phyloP scores from a whole-genome alignment of 2,329 filamentous ascomycete species.

The Alternaria incomplexa region DNA sequence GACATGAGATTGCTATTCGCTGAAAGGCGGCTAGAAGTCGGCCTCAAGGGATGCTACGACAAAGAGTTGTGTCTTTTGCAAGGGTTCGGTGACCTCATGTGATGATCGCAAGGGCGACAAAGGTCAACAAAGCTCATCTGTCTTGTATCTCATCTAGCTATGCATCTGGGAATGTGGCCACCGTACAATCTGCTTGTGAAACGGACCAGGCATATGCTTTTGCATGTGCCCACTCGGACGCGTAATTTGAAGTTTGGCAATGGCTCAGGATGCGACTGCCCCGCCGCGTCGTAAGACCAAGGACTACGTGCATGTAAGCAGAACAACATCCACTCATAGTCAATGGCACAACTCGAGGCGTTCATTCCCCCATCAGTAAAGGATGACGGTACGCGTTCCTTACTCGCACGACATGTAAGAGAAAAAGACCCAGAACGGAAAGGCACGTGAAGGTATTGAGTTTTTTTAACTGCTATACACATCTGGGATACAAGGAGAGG shows the following conservation, averaged over 20 bases:
- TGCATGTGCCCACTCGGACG: background rate
- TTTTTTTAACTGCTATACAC: slow-evolving; percentile 15
- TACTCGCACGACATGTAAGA: background rate
- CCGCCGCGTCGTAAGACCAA: background rate
- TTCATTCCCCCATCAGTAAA: background rate
- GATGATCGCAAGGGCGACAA: background rate
- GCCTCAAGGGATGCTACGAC: slow-evolving; percentile 4
- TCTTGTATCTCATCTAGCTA: background rate
- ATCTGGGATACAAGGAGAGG: slow-evolving; percentile 12
- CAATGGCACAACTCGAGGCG: background rate
- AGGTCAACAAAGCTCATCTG: slow-evolving; percentile 9
- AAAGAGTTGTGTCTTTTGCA: slow-evolving; percentile 3
- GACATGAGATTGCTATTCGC: slow-evolving; percentile 8
- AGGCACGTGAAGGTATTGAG: slow-evolving; percentile 5
- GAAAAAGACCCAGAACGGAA: background rate
- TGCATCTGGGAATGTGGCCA: background rate
- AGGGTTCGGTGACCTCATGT: background rate
- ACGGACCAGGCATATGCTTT: background rate
- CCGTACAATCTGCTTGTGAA: background rate
- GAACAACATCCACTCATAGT: background rate
- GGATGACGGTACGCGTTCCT: background rate
- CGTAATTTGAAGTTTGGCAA: background rate
- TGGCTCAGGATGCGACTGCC: background rate
- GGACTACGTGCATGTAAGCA: background rate
- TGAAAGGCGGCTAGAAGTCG: background rate